Percentiles rank a stretch among this genome's conserved stretches.
Evolutionary conservation across 495 filamentous ascomycete species (phyloP).

Genomic region (Penicillium soppii): DNA sequence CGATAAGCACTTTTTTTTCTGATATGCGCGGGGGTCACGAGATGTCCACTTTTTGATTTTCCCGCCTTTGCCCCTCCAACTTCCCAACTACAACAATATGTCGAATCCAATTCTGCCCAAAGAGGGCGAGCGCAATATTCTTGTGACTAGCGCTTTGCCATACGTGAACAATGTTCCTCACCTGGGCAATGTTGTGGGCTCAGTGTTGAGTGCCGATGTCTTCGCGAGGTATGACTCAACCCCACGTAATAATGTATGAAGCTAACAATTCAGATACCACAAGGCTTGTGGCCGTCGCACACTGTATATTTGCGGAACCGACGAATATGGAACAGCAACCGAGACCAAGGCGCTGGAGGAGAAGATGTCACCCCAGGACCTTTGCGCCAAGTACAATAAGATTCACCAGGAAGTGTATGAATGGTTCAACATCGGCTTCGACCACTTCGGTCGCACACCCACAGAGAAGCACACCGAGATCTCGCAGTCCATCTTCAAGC

Average conservation of each 20-base stretch:
- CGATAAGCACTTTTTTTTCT: conserved; percentile 6
- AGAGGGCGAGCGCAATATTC: conserved; percentile 44
- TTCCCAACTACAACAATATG: conserved; percentile 27
- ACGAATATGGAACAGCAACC: conserved; percentile 86
- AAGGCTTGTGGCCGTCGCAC: conserved; percentile 65
- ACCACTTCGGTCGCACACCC: conserved; percentile 81
- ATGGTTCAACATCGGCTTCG: conserved; percentile 85
- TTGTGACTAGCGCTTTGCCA: conserved; percentile 61
- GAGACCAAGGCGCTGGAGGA: conserved; percentile 75
- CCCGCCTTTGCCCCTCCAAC: conserved; percentile 30
- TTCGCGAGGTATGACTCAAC: conserved; percentile 59
- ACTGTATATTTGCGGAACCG: conserved; percentile 57
- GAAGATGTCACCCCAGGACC: conserved; percentile 64
- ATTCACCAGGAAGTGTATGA: conserved; percentile 84
- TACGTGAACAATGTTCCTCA: conserved; percentile 98
- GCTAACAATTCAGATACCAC: conserved; percentile 54
- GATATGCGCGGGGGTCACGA: conserved; percentile 33
- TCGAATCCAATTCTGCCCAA: conserved; percentile 40
- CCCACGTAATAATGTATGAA: conserved; percentile 2
- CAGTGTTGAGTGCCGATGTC: conserved; percentile 79
- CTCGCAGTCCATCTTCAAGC: conserved; percentile 79
- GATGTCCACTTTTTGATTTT: conserved; percentile 31
- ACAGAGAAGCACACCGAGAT: conserved; percentile 82
- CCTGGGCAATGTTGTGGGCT: conserved; percentile 90
- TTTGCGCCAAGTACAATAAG: conserved; percentile 83